phyloP scores from a whole-genome alignment of 768 basidiomycete genomes.

The Boletellus emodensis region DNA sequence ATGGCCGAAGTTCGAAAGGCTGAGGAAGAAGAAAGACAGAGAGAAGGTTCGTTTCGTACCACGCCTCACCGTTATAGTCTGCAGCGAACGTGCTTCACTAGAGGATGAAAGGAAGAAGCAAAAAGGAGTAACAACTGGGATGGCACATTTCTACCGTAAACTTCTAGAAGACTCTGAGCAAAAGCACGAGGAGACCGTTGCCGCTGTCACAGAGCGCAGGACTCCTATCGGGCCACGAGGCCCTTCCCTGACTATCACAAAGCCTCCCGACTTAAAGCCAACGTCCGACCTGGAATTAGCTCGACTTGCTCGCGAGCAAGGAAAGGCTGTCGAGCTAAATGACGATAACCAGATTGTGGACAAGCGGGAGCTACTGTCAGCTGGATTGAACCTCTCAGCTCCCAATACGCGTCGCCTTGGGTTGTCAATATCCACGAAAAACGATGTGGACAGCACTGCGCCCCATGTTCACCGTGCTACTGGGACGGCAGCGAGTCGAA shows the following conservation, averaged over 20 bases:
- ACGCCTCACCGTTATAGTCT: background rate
- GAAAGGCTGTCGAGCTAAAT: slow-evolving; percentile 88
- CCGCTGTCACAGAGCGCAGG: slow-evolving; percentile 55
- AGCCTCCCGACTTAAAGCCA: slow-evolving; percentile 59
- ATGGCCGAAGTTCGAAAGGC: slow-evolving; percentile 87
- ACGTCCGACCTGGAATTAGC: slow-evolving; percentile 75
- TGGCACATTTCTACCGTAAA: slow-evolving; percentile 81
- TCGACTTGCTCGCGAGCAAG: slow-evolving; percentile 61
- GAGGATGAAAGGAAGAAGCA: slow-evolving; percentile 60
- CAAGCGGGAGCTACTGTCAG: slow-evolving; percentile 85
- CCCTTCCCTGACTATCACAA: slow-evolving; percentile 65
- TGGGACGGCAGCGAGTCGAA: slow-evolving; percentile 74
- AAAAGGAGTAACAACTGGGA: slow-evolving; percentile 62
- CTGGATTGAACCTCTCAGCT: slow-evolving; percentile 87
- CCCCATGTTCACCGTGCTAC: slow-evolving; percentile 67
- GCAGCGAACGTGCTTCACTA: slow-evolving; percentile 8
- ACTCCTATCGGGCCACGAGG: slow-evolving; percentile 60
- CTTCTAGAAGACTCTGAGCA: slow-evolving; percentile 75
- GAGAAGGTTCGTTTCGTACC: slow-evolving; percentile 64
- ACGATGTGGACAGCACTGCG: slow-evolving; percentile 26
- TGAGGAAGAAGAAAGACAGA: slow-evolving; percentile 86
- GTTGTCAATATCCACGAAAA: slow-evolving; percentile 31
- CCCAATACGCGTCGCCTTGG: slow-evolving; percentile 76
- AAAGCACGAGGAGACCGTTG: slow-evolving; percentile 83
- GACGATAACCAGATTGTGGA: slow-evolving; percentile 98